Evolutionary conservation across 345 rosid genomes (phyloP).

Genomic region (Mangifera indica): DNA sequence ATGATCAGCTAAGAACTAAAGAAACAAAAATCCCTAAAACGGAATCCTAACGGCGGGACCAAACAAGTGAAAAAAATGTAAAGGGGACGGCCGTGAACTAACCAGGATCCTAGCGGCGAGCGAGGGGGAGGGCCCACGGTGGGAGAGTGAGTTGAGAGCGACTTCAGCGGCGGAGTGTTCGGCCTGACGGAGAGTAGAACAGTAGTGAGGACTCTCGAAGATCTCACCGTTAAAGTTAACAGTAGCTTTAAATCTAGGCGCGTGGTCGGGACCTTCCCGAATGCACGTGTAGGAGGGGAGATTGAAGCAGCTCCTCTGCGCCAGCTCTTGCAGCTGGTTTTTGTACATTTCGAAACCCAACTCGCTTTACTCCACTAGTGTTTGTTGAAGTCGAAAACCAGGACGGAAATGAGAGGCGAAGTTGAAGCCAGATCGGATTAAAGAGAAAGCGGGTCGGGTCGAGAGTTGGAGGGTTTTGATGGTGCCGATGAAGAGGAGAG

Average conservation of each 20-base stretch:
- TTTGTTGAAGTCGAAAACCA: neutral
- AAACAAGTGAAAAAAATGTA: neutral
- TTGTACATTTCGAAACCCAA: constrained; percentile 68
- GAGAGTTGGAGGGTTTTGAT: constrained; percentile 28
- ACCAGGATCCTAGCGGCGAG: constrained; percentile 99
- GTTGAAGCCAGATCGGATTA: too few species aligned
- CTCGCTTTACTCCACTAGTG: too few species aligned
- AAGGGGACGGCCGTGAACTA: constrained; percentile 14
- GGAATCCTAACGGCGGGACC: neutral
- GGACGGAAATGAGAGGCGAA: constrained; percentile 7
- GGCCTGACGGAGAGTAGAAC: constrained; percentile 98
- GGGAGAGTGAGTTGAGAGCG: constrained; percentile 86
- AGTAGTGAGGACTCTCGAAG: constrained; percentile 93
- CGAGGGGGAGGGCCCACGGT: constrained; percentile 94
- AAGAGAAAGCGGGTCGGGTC: constrained; percentile 12
- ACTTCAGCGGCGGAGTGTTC: constrained; percentile 99
- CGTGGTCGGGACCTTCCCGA: constrained; percentile 99
- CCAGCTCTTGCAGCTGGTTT: constrained; percentile 99
- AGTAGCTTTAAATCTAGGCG: constrained; percentile 94
- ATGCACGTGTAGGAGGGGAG: constrained; percentile 91
- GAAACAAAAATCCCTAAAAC: neutral
- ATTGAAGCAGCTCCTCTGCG: constrained; percentile 99
- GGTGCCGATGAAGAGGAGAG: constrained; percentile 14
- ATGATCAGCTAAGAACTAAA: neutral
- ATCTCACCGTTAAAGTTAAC: constrained; percentile 97